Percentiles rank a stretch among this genome's conserved stretches.
These are phyloP conservation scores for Colletotrichum sp. DNA, from an alignment of 2,329 filamentous ascomycete genomes.

Conservation along the genomic window DNA sequence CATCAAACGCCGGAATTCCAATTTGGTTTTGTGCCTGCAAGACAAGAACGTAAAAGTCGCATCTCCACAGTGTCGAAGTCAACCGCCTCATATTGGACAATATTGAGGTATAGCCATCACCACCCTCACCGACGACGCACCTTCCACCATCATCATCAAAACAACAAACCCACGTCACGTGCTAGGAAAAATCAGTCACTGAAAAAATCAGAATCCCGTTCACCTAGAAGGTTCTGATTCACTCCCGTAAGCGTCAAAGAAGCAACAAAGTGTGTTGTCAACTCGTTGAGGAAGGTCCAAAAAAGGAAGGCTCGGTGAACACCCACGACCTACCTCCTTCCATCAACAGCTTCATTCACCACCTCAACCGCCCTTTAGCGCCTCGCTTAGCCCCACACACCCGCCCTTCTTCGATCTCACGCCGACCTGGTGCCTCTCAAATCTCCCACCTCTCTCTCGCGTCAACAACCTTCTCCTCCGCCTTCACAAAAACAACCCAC, in stretches of 20 bases:
- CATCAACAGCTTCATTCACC: conserved; percentile 9
- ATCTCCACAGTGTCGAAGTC: not conserved
- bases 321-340: not conserved
- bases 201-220: not conserved
- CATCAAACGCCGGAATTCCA: not conserved
- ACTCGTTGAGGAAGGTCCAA: not conserved
- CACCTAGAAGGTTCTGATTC: not conserved
- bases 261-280: not conserved
- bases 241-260: not conserved
- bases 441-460: not conserved
- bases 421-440: not conserved
- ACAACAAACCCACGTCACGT: not conserved
- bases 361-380: not conserved
- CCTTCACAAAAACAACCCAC: not conserved
- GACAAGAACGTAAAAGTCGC: not conserved
- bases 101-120: not conserved
- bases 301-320: not conserved
- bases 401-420: not conserved
- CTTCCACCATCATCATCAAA: not conserved
- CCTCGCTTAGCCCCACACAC: not conserved
- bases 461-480: not conserved
- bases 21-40: not conserved
- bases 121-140: not conserved
- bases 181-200: not conserved
- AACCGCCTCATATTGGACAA: not conserved